Conservation (phyloP, 2,329 filamentous ascomycete genomes). For the Apiospora kogelbergensis region DNA sequence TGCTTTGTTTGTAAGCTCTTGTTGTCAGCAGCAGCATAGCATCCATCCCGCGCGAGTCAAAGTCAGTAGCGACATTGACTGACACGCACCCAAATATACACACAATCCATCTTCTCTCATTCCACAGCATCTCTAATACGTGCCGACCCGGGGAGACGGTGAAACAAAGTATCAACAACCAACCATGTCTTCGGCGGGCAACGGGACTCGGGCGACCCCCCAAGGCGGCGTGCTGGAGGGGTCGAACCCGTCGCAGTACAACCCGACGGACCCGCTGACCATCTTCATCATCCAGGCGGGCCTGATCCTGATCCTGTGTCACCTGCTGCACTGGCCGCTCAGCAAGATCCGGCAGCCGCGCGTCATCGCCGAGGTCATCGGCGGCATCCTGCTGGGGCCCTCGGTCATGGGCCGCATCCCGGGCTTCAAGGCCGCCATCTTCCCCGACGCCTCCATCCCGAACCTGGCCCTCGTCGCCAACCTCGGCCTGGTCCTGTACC, state of each 20-base stretch:
- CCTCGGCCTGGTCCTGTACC: conserved; percentile 68
- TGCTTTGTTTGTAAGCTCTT: neutral
- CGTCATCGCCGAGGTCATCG: conserved; percentile 77
- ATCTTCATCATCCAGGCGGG: conserved; percentile 76
- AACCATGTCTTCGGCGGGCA: conserved; percentile 22
- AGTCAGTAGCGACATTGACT: neutral
- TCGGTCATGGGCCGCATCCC: conserved; percentile 74
- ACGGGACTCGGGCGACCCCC: conserved; percentile 32
- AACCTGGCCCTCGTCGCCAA: conserved; percentile 70
- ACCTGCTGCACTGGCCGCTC: conserved; percentile 69
- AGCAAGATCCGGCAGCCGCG: conserved; percentile 71
- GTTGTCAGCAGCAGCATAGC: neutral
- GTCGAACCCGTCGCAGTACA: conserved; percentile 66
- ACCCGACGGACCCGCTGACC: conserved; percentile 69
- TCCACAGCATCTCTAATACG: neutral
- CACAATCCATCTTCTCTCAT: neutral
- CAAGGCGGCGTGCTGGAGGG: conserved; percentile 70
- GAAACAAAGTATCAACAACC: neutral
- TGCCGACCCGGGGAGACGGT: neutral
- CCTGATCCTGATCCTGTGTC: conserved; percentile 74
- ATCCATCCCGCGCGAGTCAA: neutral
- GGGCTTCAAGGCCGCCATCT: conserved; percentile 66
- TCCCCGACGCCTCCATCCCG: conserved; percentile 62
- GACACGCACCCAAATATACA: neutral
- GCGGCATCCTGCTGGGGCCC: conserved; percentile 71